phyloP scores from a whole-genome alignment of 345 rosid species.

The Sonneratia alba region DNA sequence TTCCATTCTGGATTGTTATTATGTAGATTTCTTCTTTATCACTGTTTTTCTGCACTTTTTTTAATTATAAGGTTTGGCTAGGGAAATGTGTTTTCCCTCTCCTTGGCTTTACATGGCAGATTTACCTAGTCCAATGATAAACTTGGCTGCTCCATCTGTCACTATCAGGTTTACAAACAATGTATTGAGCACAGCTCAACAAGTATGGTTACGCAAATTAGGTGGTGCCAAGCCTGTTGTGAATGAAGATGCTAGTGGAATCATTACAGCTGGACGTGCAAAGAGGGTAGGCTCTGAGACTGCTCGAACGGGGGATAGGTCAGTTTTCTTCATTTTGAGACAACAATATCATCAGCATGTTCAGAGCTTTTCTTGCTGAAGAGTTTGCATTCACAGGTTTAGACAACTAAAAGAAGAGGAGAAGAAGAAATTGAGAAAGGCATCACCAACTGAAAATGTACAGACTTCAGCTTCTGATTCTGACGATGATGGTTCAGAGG shows the following conservation, averaged over 20 bases:
- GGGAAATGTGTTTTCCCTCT: neutral
- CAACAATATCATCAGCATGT: conserved; percentile 1
- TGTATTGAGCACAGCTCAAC: conserved; percentile 92
- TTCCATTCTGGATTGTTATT: neutral
- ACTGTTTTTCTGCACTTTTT: neutral
- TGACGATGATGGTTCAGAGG: conserved; percentile 50
- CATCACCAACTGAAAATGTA: conserved; percentile 35
- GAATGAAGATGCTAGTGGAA: conserved; percentile 69
- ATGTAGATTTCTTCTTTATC: neutral
- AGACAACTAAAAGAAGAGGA: conserved; percentile 71
- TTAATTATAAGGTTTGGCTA: neutral
- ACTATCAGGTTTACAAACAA: conserved; percentile 82
- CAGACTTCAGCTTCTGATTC: conserved; percentile 48
- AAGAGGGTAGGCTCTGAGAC: conserved; percentile 77
- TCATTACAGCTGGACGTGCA: conserved; percentile 90
- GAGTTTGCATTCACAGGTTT: conserved; percentile 44
- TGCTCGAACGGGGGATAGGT: conserved; percentile 64
- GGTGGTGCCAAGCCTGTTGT: conserved; percentile 90
- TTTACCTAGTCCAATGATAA: neutral
- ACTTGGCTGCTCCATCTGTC: conserved; percentile 5
- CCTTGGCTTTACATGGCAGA: neutral
- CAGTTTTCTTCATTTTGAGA: conserved; percentile 4
- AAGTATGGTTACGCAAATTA: conserved; percentile 87
- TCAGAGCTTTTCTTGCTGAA: conserved; percentile 9
- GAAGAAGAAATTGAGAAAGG: conserved; percentile 46